Percentiles rank a stretch among this genome's conserved stretches.
Evolutionary conservation across 805 yeast species (phyloP).

Genomic region (Hanseniaspora lachancei): DNA sequence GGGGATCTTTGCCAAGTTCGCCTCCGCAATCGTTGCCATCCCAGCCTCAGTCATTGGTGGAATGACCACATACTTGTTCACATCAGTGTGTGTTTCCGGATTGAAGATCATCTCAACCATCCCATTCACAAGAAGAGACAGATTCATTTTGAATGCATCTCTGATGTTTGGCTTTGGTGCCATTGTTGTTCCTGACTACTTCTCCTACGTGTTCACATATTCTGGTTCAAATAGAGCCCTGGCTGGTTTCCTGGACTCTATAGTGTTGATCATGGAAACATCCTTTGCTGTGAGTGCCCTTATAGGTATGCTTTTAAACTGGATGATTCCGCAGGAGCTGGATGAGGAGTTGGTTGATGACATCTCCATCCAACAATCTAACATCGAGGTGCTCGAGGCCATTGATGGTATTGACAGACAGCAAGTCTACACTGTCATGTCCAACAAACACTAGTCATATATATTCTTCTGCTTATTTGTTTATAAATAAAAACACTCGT

Average conservation of each 20-base stretch:
- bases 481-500: neutral
- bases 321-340: constrained; percentile 46
- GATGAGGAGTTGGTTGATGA: constrained; percentile 31
- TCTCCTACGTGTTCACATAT: constrained; percentile 50
- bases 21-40: constrained; percentile 76
- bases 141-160: constrained; percentile 57
- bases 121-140: constrained; percentile 53
- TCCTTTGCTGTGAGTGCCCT: constrained; percentile 62
- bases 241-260: constrained; percentile 53
- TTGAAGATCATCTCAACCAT: constrained; percentile 44
- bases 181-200: constrained; percentile 52
- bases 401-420: constrained; percentile 14
- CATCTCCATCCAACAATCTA: constrained; percentile 20
- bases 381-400: constrained; percentile 20
- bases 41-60: constrained; percentile 77
- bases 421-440: constrained; percentile 12
- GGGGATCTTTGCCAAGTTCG: constrained; percentile 81
- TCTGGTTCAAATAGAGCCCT: constrained; percentile 44
- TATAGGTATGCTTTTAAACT: constrained; percentile 47
- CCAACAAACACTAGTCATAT: constrained; percentile 4
- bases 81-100: constrained; percentile 67
- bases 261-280: constrained; percentile 56
- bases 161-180: constrained; percentile 57
- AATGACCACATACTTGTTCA: constrained; percentile 66
- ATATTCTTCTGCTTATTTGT: neutral